A percentile compares a stretch with the other conserved stretches of the same genome.
Evolutionary conservation across 768 basidiomycete species (phyloP).

Genomic region (Boletus rex-veris): DNA sequence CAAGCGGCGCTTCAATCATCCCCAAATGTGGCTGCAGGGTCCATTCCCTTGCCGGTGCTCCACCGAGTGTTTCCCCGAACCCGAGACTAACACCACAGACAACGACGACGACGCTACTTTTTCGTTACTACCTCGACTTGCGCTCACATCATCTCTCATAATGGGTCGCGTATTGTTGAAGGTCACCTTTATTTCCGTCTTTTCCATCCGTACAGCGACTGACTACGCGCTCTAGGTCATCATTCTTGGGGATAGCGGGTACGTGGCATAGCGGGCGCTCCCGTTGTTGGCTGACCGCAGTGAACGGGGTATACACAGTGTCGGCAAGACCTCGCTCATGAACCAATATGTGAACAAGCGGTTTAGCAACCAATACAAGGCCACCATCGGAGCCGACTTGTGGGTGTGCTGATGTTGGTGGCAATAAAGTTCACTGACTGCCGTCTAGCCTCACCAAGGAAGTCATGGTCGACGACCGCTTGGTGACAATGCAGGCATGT

Average conservation of each 20-base stretch:
- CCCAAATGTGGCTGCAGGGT: conserved; percentile 14
- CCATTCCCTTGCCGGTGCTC: conserved; percentile 15
- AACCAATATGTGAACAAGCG: conserved; percentile 99
- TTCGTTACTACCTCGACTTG: not conserved
- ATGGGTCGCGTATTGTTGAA: conserved; percentile 90
- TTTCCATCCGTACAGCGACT: conserved; percentile 4
- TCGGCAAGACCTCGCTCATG: conserved; percentile 99
- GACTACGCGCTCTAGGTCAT: conserved; percentile 65
- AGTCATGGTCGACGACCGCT: conserved; percentile 96
- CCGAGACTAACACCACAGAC: conserved; percentile 12
- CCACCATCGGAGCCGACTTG: conserved; percentile 97
- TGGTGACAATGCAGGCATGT: conserved; percentile 97
- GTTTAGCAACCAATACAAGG: conserved; percentile 99
- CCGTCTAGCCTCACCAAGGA: conserved; percentile 85
- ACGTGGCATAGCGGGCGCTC: conserved; percentile 26
- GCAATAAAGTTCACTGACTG: conserved; percentile 4
- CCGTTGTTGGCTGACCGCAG: conserved; percentile 8
- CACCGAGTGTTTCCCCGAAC: conserved; percentile 11
- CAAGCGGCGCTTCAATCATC: conserved; percentile 24
- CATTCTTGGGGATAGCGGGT: conserved; percentile 98
- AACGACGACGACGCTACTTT: not conserved
- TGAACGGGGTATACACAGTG: conserved; percentile 44
- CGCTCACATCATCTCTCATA: not conserved
- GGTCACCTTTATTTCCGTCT: conserved; percentile 38
- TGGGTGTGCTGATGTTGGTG: conserved; percentile 40